Base-by-base conservation (phyloP, 495 filamentous ascomycete genomes). In the Daldinia bambusicola region DNA sequence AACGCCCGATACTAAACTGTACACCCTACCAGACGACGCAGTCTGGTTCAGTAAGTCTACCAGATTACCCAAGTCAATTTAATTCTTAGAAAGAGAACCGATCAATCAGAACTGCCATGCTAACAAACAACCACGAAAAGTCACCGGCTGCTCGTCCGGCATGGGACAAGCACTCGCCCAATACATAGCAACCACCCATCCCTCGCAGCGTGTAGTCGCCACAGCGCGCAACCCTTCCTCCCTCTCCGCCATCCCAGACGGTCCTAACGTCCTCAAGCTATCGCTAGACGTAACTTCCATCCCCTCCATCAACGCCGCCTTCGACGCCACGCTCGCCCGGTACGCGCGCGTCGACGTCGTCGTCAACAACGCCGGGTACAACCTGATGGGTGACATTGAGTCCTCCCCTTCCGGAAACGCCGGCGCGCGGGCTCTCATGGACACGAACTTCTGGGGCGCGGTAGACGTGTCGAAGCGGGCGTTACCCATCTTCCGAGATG, bases 311-410 rank as follows among this genome's bases (percentile, higher is more conserved):
- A 74, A 77, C 26, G 71, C 75, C 1, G 83, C 85, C 9, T 75
- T 88, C 38, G 51, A 67, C n/a, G 61, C 74, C 1, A 74, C 83
- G 0, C 37, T 84, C 5, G 62, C 71, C 1, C 76, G 69, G 36
- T 86, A 84, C 69, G 70, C 71, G 12, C 82, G 81, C 32, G 78
- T 89, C 45, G 85, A 89, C 66, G 81, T 88, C n/a, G 76, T 86
- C 43, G 82, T 88, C 66, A 89, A 89, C 78, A 89, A 88, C 67
- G 86, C 87, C 1, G 86, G 86, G 31, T 86, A 86, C 74, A 72
- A 79, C 14, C 69, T 84, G 2, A 65, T 73, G 36, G 85, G 84
- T 9, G 83, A 83, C 65, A 80, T 82, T 8, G 86, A 88, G 55
- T 75, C 78, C 36, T 74, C 85, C 18, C 63, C 75, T 0, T 20